A percentile compares a stretch with the other conserved stretches of the same genome.
phyloP scores from a whole-genome alignment of 306 rosid species.

The Glycine tomentella region DNA sequence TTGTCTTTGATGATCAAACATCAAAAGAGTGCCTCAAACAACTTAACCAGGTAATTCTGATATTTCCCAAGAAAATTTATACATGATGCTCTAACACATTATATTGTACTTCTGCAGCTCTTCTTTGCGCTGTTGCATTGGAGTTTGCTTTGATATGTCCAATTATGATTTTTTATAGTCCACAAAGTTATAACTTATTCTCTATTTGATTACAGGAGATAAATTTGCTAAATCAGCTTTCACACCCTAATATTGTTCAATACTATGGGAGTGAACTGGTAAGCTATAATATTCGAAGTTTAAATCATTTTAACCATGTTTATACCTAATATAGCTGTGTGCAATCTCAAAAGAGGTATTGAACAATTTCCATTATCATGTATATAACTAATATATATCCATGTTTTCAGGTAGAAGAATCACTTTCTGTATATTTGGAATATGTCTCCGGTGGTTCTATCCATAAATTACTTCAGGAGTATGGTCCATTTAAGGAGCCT shows the following conservation, averaged over 20 bases:
- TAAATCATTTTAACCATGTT: conserved; percentile 13
- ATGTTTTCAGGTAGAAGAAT: conserved; percentile 75
- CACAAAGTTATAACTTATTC: conserved; percentile 11
- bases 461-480: conserved; percentile 92
- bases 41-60: conserved; percentile 79
- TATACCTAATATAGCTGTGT: conserved; percentile 13
- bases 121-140: conserved; percentile 36
- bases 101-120: not conserved
- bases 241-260: conserved; percentile 92
- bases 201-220: conserved; percentile 76
- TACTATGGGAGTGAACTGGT: conserved; percentile 98
- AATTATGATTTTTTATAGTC: conserved; percentile 25
- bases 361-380: not conserved
- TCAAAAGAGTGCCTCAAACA: conserved; percentile 95
- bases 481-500: conserved; percentile 89
- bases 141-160: conserved; percentile 20
- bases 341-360: conserved; percentile 4
- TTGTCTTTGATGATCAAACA: conserved; percentile 78
- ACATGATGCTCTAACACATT: not conserved
- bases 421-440: conserved; percentile 91
- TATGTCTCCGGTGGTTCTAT: conserved; percentile 97
- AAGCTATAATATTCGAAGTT: conserved; percentile 25
- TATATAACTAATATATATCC: conserved; percentile 19
- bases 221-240: conserved; percentile 82
- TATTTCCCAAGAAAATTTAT: conserved; percentile 28